These are phyloP conservation scores for Penicillium glabrum DNA, from an alignment of 2,329 filamentous ascomycete genomes.

Conservation along the genomic window DNA sequence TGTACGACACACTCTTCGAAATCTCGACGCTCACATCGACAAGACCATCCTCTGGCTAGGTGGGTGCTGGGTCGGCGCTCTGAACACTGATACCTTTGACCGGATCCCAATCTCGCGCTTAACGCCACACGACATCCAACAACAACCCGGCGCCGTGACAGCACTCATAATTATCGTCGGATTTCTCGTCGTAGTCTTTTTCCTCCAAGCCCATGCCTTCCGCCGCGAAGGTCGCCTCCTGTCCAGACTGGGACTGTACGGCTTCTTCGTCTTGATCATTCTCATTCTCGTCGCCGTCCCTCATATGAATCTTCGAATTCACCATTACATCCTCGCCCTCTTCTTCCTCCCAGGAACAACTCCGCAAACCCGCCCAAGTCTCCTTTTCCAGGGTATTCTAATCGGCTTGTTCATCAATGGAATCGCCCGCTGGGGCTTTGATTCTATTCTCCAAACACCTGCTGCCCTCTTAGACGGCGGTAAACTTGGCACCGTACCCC, in stretches of 20 bases:
- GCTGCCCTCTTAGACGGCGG: slow-evolving; percentile 45
- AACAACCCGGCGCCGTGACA: slow-evolving; percentile 60
- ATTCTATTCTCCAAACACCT: slow-evolving; percentile 59
- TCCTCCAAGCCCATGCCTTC: slow-evolving; percentile 58
- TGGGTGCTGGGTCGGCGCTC: slow-evolving; percentile 59
- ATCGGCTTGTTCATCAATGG: slow-evolving; percentile 64
- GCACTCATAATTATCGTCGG: slow-evolving; percentile 56
- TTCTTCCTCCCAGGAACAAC: slow-evolving; percentile 59
- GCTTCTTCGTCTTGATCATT: slow-evolving; percentile 43
- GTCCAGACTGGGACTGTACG: slow-evolving; percentile 44
- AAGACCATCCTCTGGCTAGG: slow-evolving; percentile 63
- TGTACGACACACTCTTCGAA: slow-evolving; percentile 48
- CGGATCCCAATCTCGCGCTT: slow-evolving; percentile 62
- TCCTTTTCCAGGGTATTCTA: slow-evolving; percentile 62
- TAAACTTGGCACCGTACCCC: slow-evolving; percentile 33
- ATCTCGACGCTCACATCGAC: slow-evolving; percentile 58
- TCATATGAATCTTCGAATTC: slow-evolving; percentile 60
- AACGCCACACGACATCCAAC: slow-evolving; percentile 60
- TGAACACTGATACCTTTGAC: slow-evolving; percentile 66
- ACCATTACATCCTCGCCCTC: slow-evolving; percentile 63
- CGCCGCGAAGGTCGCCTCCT: slow-evolving; percentile 60
- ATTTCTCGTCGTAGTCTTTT: slow-evolving; percentile 51
- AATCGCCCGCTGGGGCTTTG: slow-evolving; percentile 64
- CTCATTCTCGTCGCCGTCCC: slow-evolving; percentile 55
- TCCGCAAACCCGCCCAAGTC: slow-evolving; percentile 58